Conservation (phyloP, 2,329 filamentous ascomycete genomes). For the Rhexocercosporidium sp. region DNA sequence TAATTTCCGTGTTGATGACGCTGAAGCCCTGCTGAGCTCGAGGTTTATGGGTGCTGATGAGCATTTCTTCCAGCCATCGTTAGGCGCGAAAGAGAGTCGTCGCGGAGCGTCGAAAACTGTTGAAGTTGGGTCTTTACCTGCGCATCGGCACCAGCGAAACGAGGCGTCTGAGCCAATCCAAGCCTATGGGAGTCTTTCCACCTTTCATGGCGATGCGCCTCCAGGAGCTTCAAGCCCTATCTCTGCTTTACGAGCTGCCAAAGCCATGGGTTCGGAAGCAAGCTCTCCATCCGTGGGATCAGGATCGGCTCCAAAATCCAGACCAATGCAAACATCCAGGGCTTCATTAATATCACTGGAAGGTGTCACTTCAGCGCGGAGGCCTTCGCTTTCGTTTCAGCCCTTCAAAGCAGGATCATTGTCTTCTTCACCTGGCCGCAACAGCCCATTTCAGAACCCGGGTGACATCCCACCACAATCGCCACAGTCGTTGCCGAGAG, state of each 20-base stretch:
- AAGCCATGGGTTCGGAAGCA: constrained; percentile 63
- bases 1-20: constrained; percentile 89
- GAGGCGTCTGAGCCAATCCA: constrained; percentile 69
- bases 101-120: constrained; percentile 45
- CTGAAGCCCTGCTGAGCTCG: constrained; percentile 88
- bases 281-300: constrained; percentile 62
- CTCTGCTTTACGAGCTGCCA: constrained; percentile 77
- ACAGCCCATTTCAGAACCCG: constrained; percentile 31
- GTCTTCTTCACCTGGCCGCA: constrained; percentile 78
- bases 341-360: constrained; percentile 52
- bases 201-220: constrained; percentile 83
- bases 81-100: constrained; percentile 51
- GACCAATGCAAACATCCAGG: constrained; percentile 40
- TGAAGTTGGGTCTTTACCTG: constrained; percentile 78
- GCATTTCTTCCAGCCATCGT: constrained; percentile 80
- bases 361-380: constrained; percentile 58
- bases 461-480: constrained; percentile 53
- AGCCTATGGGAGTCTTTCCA: constrained; percentile 88
- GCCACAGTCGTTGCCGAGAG: constrained; percentile 56
- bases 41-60: constrained; percentile 93
- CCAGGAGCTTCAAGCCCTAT: constrained; percentile 83
- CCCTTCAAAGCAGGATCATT: constrained; percentile 96
- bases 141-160: constrained; percentile 53
- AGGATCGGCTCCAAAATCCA: constrained; percentile 50
- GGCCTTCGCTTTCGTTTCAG: constrained; percentile 87